Evolutionary conservation across 768 basidiomycete species (phyloP).

Genomic region (Boletus eberwhitei): DNA sequence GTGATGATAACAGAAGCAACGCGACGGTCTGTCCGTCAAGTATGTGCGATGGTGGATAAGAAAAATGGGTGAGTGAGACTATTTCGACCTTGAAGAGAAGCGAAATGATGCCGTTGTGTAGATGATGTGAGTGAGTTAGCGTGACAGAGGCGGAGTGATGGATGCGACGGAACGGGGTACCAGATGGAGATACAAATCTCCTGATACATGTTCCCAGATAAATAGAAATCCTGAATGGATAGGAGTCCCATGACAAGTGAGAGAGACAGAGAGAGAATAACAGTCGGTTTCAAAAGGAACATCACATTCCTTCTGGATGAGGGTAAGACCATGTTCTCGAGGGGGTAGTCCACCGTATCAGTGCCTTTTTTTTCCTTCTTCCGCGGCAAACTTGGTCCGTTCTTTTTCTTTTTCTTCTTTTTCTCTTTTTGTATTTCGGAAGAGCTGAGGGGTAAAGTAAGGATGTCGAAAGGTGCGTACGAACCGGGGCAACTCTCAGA

Average conservation of each 20-base stretch:
- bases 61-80: conserved; percentile 9
- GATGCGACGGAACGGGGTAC: conserved; percentile 27
- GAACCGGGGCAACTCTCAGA: conserved; percentile 35
- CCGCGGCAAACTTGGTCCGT: conserved; percentile 4
- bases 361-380: conserved; percentile 1
- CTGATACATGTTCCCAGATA: conserved; percentile 32
- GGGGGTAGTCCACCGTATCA: conserved; percentile 17
- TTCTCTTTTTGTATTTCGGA: conserved; percentile 4
- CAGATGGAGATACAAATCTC: conserved; percentile 22
- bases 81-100: conserved; percentile 17
- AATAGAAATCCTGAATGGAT: conserved; percentile 33
- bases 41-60: conserved; percentile 14
- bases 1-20: conserved; percentile 13
- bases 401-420: not conserved
- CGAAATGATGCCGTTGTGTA: conserved; percentile 30
- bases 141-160: conserved; percentile 15
- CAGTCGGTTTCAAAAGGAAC: conserved; percentile 17
- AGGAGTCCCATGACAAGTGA: conserved; percentile 26
- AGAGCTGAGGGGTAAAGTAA: conserved; percentile 9
- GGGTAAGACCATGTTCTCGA: conserved; percentile 21
- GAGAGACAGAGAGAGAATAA: conserved; percentile 18
- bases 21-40: conserved; percentile 21
- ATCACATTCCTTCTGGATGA: conserved; percentile 19
- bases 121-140: conserved; percentile 27
- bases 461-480: conserved; percentile 7